Base-by-base conservation (phyloP, 2,329 filamentous ascomycete genomes). In the Fusarium mangiferae region DNA sequence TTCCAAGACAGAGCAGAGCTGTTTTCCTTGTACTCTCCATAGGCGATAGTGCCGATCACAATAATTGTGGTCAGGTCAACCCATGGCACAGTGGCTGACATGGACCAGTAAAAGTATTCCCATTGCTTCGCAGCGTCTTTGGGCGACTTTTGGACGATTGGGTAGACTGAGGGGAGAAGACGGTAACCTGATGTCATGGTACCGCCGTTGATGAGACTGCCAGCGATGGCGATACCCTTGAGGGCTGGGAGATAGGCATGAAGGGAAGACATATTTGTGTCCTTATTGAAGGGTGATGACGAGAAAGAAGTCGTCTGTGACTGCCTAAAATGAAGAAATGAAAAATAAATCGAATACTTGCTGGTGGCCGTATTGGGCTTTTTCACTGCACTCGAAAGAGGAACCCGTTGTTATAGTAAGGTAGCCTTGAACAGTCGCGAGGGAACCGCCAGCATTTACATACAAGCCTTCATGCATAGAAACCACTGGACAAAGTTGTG, bases 111-210 rank as follows among this genome's bases (percentile, higher is more conserved):
- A 46, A 66, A 72, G 62, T 42, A 74, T 42, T 74, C 69, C 71
- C 71, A 74, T 35, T 74, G 69, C 49, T 70, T 72, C 26, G 69
- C 69, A 13, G 71, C 71, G 33, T 69, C 69, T 45, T 61, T 62
- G 42, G 71, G 71, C 1, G 71, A 70, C 41, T 48, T 74, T 54
- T 57, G 41, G 6, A 65, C 55, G 7, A 45, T 61, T 38, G 71
- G 68, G 38, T 74, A 74, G 42, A 74, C 18, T 49, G 71, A 60
- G 33, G 71, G 71, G 2, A 74, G 62, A 17, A 74, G 69, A 26
- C 71, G 71, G 61, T 72, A 74, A 12, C 60, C 71, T 20, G 71
- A 70, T 41, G 71, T 74, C 71, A 74, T 74, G 41, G 65, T 70
- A n/a, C 71, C 71, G 36, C 57, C 69, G 24, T 74, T 74, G 54